Evolutionary conservation across 2,329 filamentous ascomycete species (phyloP), one percentile per base, ranked within the genome.

Genomic region (Pseudogymnoascus verrucosus): DNA sequence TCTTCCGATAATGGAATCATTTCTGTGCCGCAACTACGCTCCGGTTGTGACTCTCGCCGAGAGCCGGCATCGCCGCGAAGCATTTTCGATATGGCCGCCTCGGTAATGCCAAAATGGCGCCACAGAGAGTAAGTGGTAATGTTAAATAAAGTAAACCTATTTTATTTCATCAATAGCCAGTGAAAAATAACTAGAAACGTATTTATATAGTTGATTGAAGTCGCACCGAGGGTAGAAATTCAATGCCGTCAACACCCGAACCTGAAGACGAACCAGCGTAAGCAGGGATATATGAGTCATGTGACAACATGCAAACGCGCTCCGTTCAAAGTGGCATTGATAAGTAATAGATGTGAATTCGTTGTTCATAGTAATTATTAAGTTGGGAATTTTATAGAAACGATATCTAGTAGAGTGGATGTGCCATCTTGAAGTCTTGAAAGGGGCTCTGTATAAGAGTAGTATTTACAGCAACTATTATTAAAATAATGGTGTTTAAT

Each of bases 201-300:
- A 34, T 57, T 19, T 57, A 57, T 57, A 19, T 12, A 28, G n/a
- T 34, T 11, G 28, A 12, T 34, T 57, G 8, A 31, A 19, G n/a
- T 12, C 28, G 26, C 51, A 31, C 51, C 51, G 21, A 57, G 26
- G 28, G 19, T 31, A 10, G n/a, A 11, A 19, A 19, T 12, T 21
- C 5, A 26, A 34, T 31, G 26, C 51, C 51, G 51, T 57, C 51
- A 57, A 57, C 28, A 57, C 51, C 51, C 51, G 51, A 57, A 57
- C n/a, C 6, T 19, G 11, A 31, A 12, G 28, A 12, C 44, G 12
- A 31, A 34, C 14, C 3, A 8, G 26, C n/a, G 47, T 6, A 5
- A 11, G 28, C 28, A 34, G 26, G 51, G 51, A 34, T 34, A 57
- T 57, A 34, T 57, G 51, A 57, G 51, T 57, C 51, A 57, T 57